These are phyloP conservation scores for Sclerotinia glacialis DNA, from an alignment of 2,329 filamentous ascomycete genomes.

Conservation along the genomic window DNA sequence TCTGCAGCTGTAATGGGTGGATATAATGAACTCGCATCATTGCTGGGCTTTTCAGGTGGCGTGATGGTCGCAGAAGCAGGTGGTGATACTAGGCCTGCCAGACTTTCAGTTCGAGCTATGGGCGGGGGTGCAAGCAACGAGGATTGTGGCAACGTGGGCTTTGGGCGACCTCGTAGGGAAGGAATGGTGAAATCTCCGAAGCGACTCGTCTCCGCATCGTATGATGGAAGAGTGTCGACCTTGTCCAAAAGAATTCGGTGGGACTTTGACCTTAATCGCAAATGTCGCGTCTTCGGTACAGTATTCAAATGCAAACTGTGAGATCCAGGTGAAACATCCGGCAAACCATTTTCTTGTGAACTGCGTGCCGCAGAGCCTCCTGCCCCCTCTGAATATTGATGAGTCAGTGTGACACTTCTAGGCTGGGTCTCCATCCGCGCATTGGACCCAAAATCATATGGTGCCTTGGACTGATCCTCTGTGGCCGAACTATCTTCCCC, in stretches of 20 bases:
- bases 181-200: too few species aligned
- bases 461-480: neutral
- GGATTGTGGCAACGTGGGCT: neutral
- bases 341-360: neutral
- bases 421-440: neutral
- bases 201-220: neutral
- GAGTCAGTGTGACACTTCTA: neutral
- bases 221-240: neutral
- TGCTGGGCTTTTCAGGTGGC: neutral
- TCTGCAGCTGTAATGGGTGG: neutral
- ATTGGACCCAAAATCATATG: neutral
- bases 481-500: neutral
- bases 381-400: neutral
- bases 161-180: neutral
- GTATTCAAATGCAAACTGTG: neutral
- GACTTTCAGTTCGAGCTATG: neutral
- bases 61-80: neutral
- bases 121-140: neutral
- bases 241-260: neutral
- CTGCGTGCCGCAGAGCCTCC: neutral
- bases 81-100: neutral
- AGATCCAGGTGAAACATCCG: neutral
- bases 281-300: neutral
- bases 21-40: neutral
- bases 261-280: neutral